Percentiles rank a stretch among this genome's conserved stretches.
These are phyloP conservation scores for Trichophyton rubrum DNA, from an alignment of 2,329 filamentous ascomycete genomes.

Conservation along the genomic window DNA sequence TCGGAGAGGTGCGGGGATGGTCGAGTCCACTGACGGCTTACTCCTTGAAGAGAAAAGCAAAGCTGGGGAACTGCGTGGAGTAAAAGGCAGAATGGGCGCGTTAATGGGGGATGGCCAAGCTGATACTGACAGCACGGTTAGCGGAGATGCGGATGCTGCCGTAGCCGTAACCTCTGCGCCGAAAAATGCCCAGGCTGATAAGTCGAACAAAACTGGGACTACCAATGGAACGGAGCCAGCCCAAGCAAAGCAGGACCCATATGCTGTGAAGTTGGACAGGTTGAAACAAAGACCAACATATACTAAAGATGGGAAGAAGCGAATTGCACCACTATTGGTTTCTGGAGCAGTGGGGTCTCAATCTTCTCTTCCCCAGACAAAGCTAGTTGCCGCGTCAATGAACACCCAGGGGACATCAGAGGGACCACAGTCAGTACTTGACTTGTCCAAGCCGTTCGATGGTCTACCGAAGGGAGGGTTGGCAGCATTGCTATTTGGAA, in stretches of 20 bases:
- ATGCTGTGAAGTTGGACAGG: constrained; percentile 48
- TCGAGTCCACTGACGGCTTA: constrained; percentile 82
- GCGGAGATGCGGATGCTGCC: constrained; percentile 34
- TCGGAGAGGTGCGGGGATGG: constrained; percentile 74
- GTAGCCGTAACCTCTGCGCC: constrained; percentile 15
- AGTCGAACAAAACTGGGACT: constrained; percentile 27
- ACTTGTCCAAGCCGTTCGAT: constrained; percentile 87
- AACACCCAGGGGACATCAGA: constrained; percentile 54
- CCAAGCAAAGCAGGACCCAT: constrained; percentile 35
- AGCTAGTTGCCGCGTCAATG: constrained; percentile 65
- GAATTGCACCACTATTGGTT: constrained; percentile 81
- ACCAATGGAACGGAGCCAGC: constrained; percentile 15
- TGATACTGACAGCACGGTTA: constrained; percentile 39
- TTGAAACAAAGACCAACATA: constrained; percentile 88
- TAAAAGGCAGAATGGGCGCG: constrained; percentile 94
- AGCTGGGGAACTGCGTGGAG: constrained; percentile 74
- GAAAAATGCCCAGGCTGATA: constrained; percentile 22
- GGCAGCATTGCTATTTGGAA: constrained; percentile 73
- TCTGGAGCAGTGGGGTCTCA: constrained; percentile 78
- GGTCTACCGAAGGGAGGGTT: constrained; percentile 83
- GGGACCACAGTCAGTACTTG: constrained; percentile 67
- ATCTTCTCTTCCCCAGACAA: constrained; percentile 78
- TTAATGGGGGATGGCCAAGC: constrained; percentile 74
- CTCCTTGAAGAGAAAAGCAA: constrained; percentile 84
- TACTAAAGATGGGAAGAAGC: constrained; percentile 93